Base-by-base conservation (phyloP, 805 yeast species). In the Lachancea fermentati region DNA sequence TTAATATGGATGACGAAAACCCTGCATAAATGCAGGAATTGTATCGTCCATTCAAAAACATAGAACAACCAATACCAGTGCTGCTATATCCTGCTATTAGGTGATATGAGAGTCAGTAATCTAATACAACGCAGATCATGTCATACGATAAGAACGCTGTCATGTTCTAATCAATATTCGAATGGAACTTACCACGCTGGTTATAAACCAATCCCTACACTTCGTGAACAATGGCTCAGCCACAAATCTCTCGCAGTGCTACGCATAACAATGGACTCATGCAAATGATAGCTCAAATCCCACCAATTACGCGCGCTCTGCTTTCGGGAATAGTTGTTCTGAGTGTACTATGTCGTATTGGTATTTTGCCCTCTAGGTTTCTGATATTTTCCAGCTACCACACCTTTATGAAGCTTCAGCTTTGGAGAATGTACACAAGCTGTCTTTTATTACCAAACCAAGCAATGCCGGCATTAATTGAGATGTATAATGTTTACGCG, bases 221-320 rank as follows among this genome's bases (percentile, higher is more conserved):
- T 7, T 22, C 7, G n/a, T n/a, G n/a, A n/a, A n/a, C n/a, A n/a
- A 22, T 22, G 26, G 26, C 26, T 7, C 26, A 7, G 11, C 26
- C 7, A 22, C 26, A 22, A 22, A 22, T 7, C 11, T 7, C 26
- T 7, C 26, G 26, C 26, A 22, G 26, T 22, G 26, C 9, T 22
- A 22, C 39, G 4, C 28, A 40, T 17, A 31, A 19, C 14, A 40
- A 37, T 34, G 44, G 35, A 15, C 24, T 35, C 31, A 28, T 31
- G 13, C 47, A 44, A 30, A 22, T 44, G 15, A 29, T 41, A 3
- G 15, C 41, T 5, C 44, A 44, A 15, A 75, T 80, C 5, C 85
- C 85, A 1, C 81, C 83, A 3, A 76, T 79, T 18, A 79, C 85
- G 3, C 63, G 85, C 45, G 68, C 72, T 33, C 62, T 79, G 39